These are phyloP conservation scores for Leptographium galeiforme DNA, from an alignment of 2,329 filamentous ascomycete genomes.

Conservation along the genomic window DNA sequence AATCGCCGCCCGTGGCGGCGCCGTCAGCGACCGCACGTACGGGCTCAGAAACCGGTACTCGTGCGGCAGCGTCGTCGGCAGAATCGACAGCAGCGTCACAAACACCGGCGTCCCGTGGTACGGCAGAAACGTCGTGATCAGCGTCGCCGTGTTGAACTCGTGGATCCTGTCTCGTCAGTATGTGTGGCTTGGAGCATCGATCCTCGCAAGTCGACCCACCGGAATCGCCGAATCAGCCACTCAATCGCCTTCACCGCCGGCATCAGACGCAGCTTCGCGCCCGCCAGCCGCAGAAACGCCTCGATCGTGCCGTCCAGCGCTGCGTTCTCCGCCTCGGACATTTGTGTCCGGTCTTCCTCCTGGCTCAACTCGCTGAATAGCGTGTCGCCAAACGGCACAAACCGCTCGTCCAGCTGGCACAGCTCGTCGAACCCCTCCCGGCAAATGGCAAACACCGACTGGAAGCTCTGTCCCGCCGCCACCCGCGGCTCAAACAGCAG, in stretches of 20 bases:
- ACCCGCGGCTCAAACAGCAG: constrained; percentile 81
- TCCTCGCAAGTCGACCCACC: too few relatives aligned
- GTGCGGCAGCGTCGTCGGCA: constrained; percentile 60
- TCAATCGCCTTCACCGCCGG: constrained; percentile 85
- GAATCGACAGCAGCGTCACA: constrained; percentile 70
- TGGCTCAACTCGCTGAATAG: constrained; percentile 94
- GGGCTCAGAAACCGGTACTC: constrained; percentile 76
- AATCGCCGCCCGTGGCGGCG: constrained; percentile 66
- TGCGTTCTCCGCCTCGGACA: constrained; percentile 69
- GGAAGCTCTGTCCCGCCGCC: constrained; percentile 79
- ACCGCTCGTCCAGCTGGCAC: constrained; percentile 73
- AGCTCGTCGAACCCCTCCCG: constrained; percentile 83
- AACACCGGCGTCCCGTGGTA: constrained; percentile 84
- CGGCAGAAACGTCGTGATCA: constrained; percentile 79
- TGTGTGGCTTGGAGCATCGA: too few relatives aligned
- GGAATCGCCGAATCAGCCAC: constrained; percentile 85
- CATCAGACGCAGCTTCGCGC: constrained; percentile 64
- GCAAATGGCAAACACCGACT: constrained; percentile 77
- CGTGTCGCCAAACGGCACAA: constrained; percentile 57
- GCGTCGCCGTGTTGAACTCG: constrained; percentile 68
- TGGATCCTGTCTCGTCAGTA: constrained; percentile 51
- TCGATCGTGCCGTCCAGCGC: constrained; percentile 67
- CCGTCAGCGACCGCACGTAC: constrained; percentile 65
- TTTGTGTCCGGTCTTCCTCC: constrained; percentile 70
- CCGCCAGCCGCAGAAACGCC: constrained; percentile 68